phyloP scores from a whole-genome alignment of 306 rosid genomes.

The Lathyrus aphaca region DNA sequence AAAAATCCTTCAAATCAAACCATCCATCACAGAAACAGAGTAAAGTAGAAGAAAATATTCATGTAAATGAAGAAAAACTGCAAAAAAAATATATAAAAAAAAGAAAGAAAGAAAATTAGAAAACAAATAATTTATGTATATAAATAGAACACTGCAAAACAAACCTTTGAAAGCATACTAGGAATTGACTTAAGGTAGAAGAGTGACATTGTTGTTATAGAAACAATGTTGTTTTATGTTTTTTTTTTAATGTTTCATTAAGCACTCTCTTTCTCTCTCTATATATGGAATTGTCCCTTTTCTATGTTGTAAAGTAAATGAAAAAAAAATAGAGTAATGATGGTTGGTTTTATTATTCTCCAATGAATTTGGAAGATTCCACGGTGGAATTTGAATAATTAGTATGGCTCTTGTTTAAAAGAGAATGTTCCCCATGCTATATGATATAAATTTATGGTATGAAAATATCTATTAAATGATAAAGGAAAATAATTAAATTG shows the following conservation, averaged over 20 bases:
- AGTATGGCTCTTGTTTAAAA: constrained; percentile 43
- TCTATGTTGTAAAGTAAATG: constrained; percentile 46
- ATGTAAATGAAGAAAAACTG: constrained; percentile 31
- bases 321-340: constrained; percentile 41
- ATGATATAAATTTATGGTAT: not conserved
- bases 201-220: constrained; percentile 51
- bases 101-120: constrained; percentile 32
- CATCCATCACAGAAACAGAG: constrained; percentile 23
- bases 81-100: constrained; percentile 34
- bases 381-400: constrained; percentile 44
- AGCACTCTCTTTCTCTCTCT: not conserved
- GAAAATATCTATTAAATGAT: too few species aligned
- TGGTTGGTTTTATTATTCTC: constrained; percentile 64
- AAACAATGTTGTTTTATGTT: constrained; percentile 2
- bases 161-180: constrained; percentile 54
- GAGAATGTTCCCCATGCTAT: constrained; percentile 49
- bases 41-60: constrained; percentile 37
- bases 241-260: constrained; percentile 28
- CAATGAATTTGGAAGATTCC: constrained; percentile 76
- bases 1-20: constrained; percentile 28
- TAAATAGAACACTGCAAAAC: constrained; percentile 39
- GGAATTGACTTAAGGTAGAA: constrained; percentile 51
- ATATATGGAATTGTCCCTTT: constrained; percentile 22
- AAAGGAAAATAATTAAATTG: too few species aligned
- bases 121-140: constrained; percentile 48